Base-by-base conservation (phyloP, 495 filamentous ascomycete species). In the Trypethelium eluteriae region DNA sequence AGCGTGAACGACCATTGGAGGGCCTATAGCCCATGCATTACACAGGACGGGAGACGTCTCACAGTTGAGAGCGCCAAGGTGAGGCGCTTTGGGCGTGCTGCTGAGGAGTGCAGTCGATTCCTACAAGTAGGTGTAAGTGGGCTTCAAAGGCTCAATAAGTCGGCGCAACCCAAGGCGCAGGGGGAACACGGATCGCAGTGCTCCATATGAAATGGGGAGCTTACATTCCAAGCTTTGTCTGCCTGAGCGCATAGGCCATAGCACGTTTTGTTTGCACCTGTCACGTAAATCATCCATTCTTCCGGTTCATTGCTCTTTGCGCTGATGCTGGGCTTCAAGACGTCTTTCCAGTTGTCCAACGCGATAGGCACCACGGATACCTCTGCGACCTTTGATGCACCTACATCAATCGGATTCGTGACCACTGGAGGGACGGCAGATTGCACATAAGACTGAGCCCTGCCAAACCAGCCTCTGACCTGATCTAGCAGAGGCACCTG, bases 231-330 rank as follows among this genome's bases (percentile, higher is more conserved):
- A 0, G 81, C 80, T 69, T 78, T 79, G 25, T 84, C 81, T 38
- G 81, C 80, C 4, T 75, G 74, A 11, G 67, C 80, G 74, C 85
- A 89, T 67, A 80, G 75, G 65, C 81, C 91, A 72, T 85, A 91
- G 80, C 92, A 97, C 38, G 91, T 93, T 80, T 88, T 91, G 78
- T 96, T 95, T 50, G 89, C 86, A 62, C 92, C 92, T 1, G 88
- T 90, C 62, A 95, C 76, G 73, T 89, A 84, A 67, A 96, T 79
- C 79, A 88, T 85, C 90, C 89, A 96, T 75, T 93, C 88, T 76
- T 89, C 85, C 2, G 88, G 83, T 34, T 75, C 76, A 3, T 72
- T 78, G 36, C 79, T 81, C 62, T 80, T 79, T 5, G 72, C 79
- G 14, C 85, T 75, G 64, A 82, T 78, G 9, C 87, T 82, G 9